Evolutionary conservation across 768 basidiomycete genomes (phyloP).

Genomic region (Tulasnella sp.): DNA sequence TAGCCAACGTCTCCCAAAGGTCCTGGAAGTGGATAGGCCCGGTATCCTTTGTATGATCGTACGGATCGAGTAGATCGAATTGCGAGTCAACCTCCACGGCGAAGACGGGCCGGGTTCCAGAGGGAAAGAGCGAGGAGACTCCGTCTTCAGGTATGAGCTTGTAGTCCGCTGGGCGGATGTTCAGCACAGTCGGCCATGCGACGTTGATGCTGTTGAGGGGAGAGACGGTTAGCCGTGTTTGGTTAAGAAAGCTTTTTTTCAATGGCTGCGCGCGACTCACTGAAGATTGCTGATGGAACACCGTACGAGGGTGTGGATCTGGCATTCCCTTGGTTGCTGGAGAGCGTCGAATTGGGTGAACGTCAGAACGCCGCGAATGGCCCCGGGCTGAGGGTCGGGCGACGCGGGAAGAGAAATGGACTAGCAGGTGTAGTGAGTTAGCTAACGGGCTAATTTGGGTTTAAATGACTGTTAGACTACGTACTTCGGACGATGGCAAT

Average conservation of each 20-base stretch:
- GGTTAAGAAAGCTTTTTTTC: too few species aligned
- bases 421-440: too few species aligned
- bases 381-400: not conserved
- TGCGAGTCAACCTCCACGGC: not conserved
- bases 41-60: not conserved
- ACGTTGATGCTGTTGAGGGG: too few species aligned
- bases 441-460: too few species aligned
- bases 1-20: not conserved
- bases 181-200: not conserved
- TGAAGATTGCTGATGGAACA: not conserved
- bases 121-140: not conserved
- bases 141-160: not conserved
- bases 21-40: not conserved
- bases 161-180: not conserved
- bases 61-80: not conserved
- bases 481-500: too few species aligned
- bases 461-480: too few species aligned
- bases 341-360: not conserved
- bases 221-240: not conserved
- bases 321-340: not conserved
- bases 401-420: not conserved
- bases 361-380: not conserved
- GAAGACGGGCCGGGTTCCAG: not conserved
- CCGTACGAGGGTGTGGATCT: not conserved
- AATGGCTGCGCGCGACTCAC: not conserved